Percentiles rank a stretch among this genome's conserved stretches.
Conservation (phyloP, 306 rosid species). For the Fragaria vesca region DNA sequence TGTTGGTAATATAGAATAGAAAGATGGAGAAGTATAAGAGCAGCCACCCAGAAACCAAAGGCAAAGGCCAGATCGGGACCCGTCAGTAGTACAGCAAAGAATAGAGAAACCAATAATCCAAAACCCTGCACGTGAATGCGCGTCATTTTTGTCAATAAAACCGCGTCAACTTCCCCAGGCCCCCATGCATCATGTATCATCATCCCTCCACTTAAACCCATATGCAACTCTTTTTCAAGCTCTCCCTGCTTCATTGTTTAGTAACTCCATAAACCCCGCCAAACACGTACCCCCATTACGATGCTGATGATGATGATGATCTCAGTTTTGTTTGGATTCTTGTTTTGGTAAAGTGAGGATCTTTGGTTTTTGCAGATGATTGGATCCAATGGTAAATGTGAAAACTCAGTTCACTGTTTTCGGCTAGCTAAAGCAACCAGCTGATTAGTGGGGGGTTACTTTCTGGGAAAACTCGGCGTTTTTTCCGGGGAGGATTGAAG, state of each 20-base stretch:
- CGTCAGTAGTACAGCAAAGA: not conserved
- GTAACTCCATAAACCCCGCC: slow-evolving; percentile 26
- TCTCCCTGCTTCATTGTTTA: not conserved
- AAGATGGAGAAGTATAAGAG: not conserved
- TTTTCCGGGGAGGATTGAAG: slow-evolving; percentile 14
- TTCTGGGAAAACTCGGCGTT: slow-evolving; percentile 21
- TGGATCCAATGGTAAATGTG: not conserved
- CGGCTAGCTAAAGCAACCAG: not conserved
- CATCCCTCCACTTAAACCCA: not conserved
- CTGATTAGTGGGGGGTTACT: not conserved
- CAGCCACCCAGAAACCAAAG: slow-evolving; percentile 2
- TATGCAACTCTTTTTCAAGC: slow-evolving; percentile 20
- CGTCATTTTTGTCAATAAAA: slow-evolving; percentile 37
- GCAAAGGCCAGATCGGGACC: slow-evolving; percentile 1
- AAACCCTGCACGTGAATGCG: slow-evolving; percentile 40
- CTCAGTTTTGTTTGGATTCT: not conserved
- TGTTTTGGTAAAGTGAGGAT: not conserved
- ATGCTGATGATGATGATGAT: not conserved
- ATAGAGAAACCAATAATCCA: not conserved
- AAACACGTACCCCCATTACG: slow-evolving; percentile 1
- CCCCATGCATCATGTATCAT: not conserved
- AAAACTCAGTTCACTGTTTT: not conserved
- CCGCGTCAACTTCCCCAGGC: slow-evolving; percentile 34
- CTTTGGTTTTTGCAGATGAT: not conserved
- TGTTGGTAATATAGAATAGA: not conserved